Evolutionary conservation across 2,329 filamentous ascomycete species (phyloP), one percentile per base, ranked within the genome.

Genomic region (Zarea fungicola): DNA sequence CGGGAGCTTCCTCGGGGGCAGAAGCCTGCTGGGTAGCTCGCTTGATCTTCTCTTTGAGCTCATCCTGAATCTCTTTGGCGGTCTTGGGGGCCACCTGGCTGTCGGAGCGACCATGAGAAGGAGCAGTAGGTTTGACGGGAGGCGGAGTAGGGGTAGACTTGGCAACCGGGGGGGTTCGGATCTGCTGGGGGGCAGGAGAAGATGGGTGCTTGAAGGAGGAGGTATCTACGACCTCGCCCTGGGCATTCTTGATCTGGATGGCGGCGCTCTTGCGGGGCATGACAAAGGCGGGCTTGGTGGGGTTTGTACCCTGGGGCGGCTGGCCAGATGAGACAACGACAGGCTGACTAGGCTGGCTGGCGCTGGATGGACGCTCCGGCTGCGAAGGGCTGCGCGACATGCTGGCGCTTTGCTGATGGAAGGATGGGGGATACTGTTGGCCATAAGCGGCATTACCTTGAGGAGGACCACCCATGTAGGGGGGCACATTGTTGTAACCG

Each of bases 331-430:
- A 79, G 28, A 84, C 79, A 51, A 72, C 76, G 64, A 67, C 81
- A 61, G 81, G 72, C 67, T 83, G 66, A 68, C 71, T 68, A 63
- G 65, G 62, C 46, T 81, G 87, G 70, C 63, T 82, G 65, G 73
- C 87, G 68, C 88, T 87, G 22, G 84, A 76, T 31, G 77, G 77
- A 41, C 80, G 72, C 60, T 83, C 78, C n/a, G 87, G 78, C 66
- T 93, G 87, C 2, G 89, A 95, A 2, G 86, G 81, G 52, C 82
- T 90, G 58, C 91, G 85, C 2, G 91, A 93, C 85, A 96, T 91
- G 73, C 50, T 80, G 71, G 54, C 84, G 77, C 64, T 85, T 79
- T 53, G 80, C 58, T 72, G 74, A 65, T 60, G 70, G 60, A 59
- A 68, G 42, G 60, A 67, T 55, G 60, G 69, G 53, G 60, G 59